Evolutionary conservation across 257 asterid species (phyloP), one percentile per base, ranked within the genome.

Genomic region (Petunia axillaris): DNA sequence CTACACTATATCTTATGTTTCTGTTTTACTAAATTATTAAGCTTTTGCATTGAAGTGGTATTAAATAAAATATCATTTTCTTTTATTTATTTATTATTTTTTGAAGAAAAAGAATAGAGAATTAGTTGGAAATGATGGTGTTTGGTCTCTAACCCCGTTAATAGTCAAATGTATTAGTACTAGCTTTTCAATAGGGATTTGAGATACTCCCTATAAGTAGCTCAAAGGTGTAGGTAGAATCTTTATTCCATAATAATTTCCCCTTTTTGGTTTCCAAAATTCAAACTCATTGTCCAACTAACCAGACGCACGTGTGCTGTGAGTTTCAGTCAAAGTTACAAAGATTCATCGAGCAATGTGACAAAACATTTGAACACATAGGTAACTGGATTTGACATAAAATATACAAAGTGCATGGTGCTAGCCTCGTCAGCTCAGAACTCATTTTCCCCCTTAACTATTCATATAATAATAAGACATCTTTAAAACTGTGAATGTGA

Each of bases 341-440:
- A 73, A 73, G 62, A 73, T 73, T 73, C 78, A 73, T 73, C 62
- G 78, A 73, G 78, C 78, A 73, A 73, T 73, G 78, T 73, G 78
- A 73, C 78, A 73, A 73, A 73, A 73, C 36, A 73, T 73, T 71
- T 52, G 35, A 73, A 50, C 77, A 73, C 78, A 73, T 73, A 11
- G 78, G 62, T 50, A 73, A 73, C 78, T 73, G 78, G 78, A 50
- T 73, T 73, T 73, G 78, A 73, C 78, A 73, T 73, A 73, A 73
- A 73, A 73, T 73, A 73, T 35, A 73, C 35, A 35, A 50, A 50
- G 78, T 73, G 78, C 62, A 73, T 48, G 35, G 25, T 71, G 77
- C 62, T 50, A 13, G 78, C 78, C 62, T 73, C 62, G 78, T 73
- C 78, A 50, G 35, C 62, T 73, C 46, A 1, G 2, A 35, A 36